Evolutionary conservation across 495 filamentous ascomycete species (phyloP).

Genomic region (Xylaria castorea): DNA sequence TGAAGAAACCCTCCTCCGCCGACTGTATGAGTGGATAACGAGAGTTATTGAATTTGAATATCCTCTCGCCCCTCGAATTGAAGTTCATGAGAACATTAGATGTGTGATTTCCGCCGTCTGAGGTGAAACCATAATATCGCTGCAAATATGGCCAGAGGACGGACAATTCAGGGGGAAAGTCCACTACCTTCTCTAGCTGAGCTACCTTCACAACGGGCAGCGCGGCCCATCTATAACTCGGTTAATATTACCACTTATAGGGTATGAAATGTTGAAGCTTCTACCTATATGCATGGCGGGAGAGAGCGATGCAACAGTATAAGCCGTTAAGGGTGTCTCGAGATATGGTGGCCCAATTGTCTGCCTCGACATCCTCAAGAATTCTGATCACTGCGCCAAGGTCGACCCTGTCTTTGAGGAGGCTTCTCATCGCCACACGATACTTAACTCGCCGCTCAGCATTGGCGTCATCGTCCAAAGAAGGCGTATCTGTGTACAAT

Average conservation of each 20-base stretch:
- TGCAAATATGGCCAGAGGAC: slow-evolving; percentile 49
- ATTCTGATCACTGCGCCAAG: slow-evolving; percentile 35
- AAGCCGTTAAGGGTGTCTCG: slow-evolving; percentile 47
- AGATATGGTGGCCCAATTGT: slow-evolving; percentile 37
- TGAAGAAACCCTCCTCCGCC: slow-evolving; percentile 11
- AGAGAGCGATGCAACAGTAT: slow-evolving; percentile 46
- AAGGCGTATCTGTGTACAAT: background rate
- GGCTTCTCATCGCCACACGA: background rate
- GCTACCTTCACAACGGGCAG: slow-evolving; percentile 51
- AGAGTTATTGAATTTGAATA: background rate
- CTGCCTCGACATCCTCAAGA: slow-evolving; percentile 35
- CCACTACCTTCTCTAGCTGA: slow-evolving; percentile 47
- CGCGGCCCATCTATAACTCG: slow-evolving; percentile 39
- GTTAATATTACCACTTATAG: background rate
- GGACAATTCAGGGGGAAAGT: slow-evolving; percentile 46
- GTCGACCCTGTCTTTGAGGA: slow-evolving; percentile 37
- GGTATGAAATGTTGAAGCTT: background rate
- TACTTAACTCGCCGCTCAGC: background rate
- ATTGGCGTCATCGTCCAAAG: background rate
- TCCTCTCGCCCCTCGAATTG: background rate
- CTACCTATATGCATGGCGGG: slow-evolving; percentile 49
- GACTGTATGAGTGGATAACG: background rate
- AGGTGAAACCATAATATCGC: slow-evolving; percentile 43
- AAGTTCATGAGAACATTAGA: slow-evolving; percentile 28
- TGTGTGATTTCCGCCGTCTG: slow-evolving; percentile 48